Base-by-base conservation (phyloP, 768 basidiomycete genomes). In the Phaeolepiota aurea region DNA sequence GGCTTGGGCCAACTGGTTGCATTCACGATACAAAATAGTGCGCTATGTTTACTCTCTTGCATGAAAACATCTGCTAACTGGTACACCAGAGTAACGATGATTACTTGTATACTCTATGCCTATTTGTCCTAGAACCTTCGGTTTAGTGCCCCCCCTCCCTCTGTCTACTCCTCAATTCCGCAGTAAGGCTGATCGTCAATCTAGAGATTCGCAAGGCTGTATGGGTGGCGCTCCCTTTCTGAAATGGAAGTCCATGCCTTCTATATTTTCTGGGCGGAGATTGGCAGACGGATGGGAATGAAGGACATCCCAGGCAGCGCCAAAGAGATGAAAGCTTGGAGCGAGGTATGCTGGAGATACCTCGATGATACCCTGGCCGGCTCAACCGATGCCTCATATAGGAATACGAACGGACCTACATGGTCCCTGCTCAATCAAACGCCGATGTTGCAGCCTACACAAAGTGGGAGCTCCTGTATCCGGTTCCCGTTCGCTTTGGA, bases 231-330 rank as follows among this genome's bases (percentile, higher is more conserved):
- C 4, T 25, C 51, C 2, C 53, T 68, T 13, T 72, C 72, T 15
- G 57, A 59, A 18, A 51, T 76, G 13, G 74, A 76, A 47, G 44
- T 54, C 14, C 55, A 73, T 35, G 66, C 71, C 5, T 60, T 50
- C 19, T 72, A 56, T 41, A 52, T 65, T 1, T 66, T 64, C 44
- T 76, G 72, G 71, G 32, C 34, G 1, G 71, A 73, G 45, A 61
- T 74, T 11, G 72, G 72, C 3, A 48, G 50, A 30, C 54, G 63
- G 36, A 74, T 76, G 73, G 56, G 60, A 4, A 74, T 76, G 37
- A 47, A 55, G 33, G 62, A 67, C 46, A 70, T 76, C 30, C 74
- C 73, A 1, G 58, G 58, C 1, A 62, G 58, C 2, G 30, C 65
- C 11, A 59, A 66, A 13, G 66, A 51, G 2, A 48, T 74, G 40